Conservation (phyloP, 2,329 filamentous ascomycete species). For the Beauveria brongniartii region DNA sequence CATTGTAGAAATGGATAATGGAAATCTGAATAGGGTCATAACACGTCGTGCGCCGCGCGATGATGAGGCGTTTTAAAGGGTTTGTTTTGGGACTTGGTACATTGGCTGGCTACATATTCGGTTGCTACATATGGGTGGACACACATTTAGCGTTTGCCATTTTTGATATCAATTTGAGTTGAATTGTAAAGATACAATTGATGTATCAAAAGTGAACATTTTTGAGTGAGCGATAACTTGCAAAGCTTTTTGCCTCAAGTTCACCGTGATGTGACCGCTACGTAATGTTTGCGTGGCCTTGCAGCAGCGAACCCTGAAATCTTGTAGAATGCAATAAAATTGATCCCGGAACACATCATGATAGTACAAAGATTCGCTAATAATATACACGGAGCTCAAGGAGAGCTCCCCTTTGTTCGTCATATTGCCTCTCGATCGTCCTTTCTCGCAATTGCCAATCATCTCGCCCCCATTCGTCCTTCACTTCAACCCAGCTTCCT, state of each 20-base stretch:
- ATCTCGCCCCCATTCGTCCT: no score
- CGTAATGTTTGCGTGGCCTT: no score
- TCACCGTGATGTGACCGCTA: no score
- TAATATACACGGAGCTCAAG: neutral
- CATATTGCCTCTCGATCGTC: neutral
- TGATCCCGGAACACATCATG: neutral
- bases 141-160: slow-evolving; percentile 3
- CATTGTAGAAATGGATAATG: slow-evolving; percentile 7
- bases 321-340: no score
- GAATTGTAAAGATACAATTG: neutral
- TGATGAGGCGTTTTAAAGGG: slow-evolving; percentile 3
- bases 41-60: slow-evolving; percentile 7
- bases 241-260: no score
- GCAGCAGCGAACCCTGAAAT: no score
- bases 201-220: neutral
- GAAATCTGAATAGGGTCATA: slow-evolving; percentile 8
- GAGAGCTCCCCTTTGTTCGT: no score
- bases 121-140: neutral
- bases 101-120: neutral
- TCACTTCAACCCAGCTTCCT: slow-evolving; percentile 33
- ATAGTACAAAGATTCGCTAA: no score
- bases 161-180: slow-evolving; percentile 9
- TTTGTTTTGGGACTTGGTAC: neutral
- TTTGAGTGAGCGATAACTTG: no score
- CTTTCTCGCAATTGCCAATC: no score